Base-by-base conservation (phyloP, 805 yeast genomes). In the Sporopachydermia quercuum region DNA sequence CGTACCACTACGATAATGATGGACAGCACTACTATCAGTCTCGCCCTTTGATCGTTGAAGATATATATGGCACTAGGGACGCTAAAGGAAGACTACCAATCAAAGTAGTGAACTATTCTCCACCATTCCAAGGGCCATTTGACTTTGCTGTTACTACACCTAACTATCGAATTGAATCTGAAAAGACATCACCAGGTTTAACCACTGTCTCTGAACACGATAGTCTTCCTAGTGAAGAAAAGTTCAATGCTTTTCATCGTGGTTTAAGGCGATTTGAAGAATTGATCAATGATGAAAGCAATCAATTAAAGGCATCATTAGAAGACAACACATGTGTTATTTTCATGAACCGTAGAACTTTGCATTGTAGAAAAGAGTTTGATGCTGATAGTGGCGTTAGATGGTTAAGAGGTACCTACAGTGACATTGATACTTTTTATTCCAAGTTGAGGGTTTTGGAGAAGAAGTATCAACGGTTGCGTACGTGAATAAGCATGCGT, bases 101-200 rank as follows among this genome's bases (percentile, higher is more conserved):
- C 45, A 68, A 68, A 47, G 76, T 70, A 40, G 70, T 79, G 15
- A 78, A 78, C 51, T 81, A 80, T 54, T 75, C 89, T 1, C 91
- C 93, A 2, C 89, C 87, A 6, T 80, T 78, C 60, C 93, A 81
- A 51, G 89, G 82, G 0, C 89, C 89, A 1, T 71, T 75, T 42
- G 84, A 78, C 45, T 58, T 57, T 41, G 76, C 75, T 15, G 66
- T 71, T n/a, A 62, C 65, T 27, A 63, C 60, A 4, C 61, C 56
- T 13, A n/a, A n/a, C n/a, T n/a, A n/a, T n/a, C n/a, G n/a, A n/a
- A n/a, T n/a, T n/a, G n/a, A n/a, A n/a, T n/a, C n/a, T n/a, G n/a
- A n/a, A n/a, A n/a, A n/a, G n/a, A n/a, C n/a, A n/a, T n/a, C n/a
- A n/a, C n/a, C n/a, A n/a, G n/a, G n/a, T n/a, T n/a, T n/a, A n/a